Conservation (phyloP, 306 rosid species). For the Dryas drummondii region DNA sequence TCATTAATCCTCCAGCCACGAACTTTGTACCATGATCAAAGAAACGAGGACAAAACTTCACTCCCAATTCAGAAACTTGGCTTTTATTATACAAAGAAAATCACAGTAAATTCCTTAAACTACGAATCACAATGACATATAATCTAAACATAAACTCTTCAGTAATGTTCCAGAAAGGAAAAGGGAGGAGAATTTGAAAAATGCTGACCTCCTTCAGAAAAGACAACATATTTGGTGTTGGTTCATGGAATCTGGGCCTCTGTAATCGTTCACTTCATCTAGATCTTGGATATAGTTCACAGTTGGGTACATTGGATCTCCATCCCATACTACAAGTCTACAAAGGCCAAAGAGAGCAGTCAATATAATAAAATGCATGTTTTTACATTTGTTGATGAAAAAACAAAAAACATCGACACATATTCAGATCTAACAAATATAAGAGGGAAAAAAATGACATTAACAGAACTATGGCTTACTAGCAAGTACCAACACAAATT, state of each 20-base stretch:
- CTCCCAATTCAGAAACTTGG: not conserved
- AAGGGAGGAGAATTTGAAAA: constrained; percentile 1
- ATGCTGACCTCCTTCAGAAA: constrained; percentile 74
- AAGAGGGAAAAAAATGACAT: not conserved
- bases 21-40: not conserved
- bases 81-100: not conserved
- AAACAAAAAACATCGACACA: constrained; percentile 2
- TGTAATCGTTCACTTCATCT: constrained; percentile 69
- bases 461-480: not conserved
- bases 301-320: constrained; percentile 98
- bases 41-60: not conserved
- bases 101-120: not conserved
- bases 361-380: constrained; percentile 3
- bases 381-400: not conserved
- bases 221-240: constrained; percentile 77
- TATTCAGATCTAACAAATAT: not conserved
- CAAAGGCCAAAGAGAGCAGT: constrained; percentile 31
- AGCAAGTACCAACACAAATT: not conserved
- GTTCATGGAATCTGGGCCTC: constrained; percentile 95
- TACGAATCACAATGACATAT: not conserved
- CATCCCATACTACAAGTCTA: constrained; percentile 99
- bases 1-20: no score
- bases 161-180: not conserved
- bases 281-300: constrained; percentile 97
- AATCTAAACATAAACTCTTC: not conserved